Base-by-base conservation (phyloP, 2,329 filamentous ascomycete genomes). In the Nothophoma quercina region DNA sequence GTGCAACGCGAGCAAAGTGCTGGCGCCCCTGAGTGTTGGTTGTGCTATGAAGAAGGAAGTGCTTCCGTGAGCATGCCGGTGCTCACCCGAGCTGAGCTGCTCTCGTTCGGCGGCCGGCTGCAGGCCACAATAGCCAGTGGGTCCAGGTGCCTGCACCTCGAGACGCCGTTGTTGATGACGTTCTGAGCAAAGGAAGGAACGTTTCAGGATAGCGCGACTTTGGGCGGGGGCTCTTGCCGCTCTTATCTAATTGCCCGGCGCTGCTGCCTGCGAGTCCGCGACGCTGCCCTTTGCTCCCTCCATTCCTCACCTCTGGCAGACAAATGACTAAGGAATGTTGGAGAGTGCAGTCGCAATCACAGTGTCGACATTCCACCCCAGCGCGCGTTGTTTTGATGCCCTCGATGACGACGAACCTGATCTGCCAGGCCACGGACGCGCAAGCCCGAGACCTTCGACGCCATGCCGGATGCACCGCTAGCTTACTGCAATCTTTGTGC, bases 191-290 rank as follows among this genome's bases (percentile, higher is more conserved):
- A 25, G 41, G n/a, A n/a, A n/a, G n/a, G n/a, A 32, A 39, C 47
- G 62, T 61, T 63, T 64, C 59, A 62, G 52, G 60, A 51, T 52
- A 46, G 49, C 36, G 51, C 54, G 51, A 38, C 12, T n/a, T 28
- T 34, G 43, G 36, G 49, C 34, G 47, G 51, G 49, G 44, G 56
- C 51, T 53, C 46, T 44, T 42, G 56, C 50, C 55, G 49, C 49
- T 51, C 50, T 59, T 54, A 53, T 50, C 51, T 25, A 19, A 16
- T 21, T 41, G 40, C 39, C 35, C 21, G 34, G 28, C 25, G 28
- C 25, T 23, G 19, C 26, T 38, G 38, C 30, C 48, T 30, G n/a
- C 34, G 16, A 28, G 48, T 12, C 13, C 5, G 4, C 26, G 7
- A 18, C 21, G 30, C 28, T 13, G 28, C 39, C 26, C 23, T 21